Evolutionary conservation across 148 eudicot genomes (phyloP).

Genomic region (Chenopodium formosanum): DNA sequence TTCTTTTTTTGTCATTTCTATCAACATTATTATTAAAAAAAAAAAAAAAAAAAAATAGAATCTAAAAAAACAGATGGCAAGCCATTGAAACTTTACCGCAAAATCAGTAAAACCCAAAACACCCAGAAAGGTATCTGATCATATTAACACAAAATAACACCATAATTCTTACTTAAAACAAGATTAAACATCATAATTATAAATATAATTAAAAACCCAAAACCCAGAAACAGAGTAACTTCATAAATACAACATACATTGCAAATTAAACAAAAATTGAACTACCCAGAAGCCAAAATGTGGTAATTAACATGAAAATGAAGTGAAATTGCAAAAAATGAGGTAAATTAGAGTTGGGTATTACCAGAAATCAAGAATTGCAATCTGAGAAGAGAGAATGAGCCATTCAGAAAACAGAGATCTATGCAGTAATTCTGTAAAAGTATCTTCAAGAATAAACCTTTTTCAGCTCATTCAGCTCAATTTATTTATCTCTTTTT

Average conservation of each 20-base stretch:
- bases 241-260: constrained; percentile 11
- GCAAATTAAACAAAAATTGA: neutral
- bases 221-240: constrained; percentile 16
- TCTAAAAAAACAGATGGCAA: constrained; percentile 14
- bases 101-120: constrained; percentile 14
- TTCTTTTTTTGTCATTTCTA: neutral
- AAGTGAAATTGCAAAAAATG: constrained; percentile 4
- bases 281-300: constrained; percentile 5
- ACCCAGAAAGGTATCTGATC: constrained; percentile 30
- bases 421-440: neutral
- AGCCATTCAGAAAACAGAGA: constrained; percentile 9
- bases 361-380: constrained; percentile 32
- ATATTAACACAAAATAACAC: neutral
- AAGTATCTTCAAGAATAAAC: constrained; percentile 17
- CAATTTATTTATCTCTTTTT: neutral
- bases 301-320: constrained; percentile 4
- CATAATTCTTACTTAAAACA: neutral
- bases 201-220: neutral
- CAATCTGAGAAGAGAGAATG: neutral
- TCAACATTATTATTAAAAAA: neutral
- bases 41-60: neutral
- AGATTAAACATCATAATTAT: neutral
- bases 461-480: neutral
- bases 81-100: constrained; percentile 11
- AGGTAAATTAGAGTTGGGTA: constrained; percentile 16